Base-by-base conservation (phyloP, 306 rosid species). In the Boehmeria nivea region DNA sequence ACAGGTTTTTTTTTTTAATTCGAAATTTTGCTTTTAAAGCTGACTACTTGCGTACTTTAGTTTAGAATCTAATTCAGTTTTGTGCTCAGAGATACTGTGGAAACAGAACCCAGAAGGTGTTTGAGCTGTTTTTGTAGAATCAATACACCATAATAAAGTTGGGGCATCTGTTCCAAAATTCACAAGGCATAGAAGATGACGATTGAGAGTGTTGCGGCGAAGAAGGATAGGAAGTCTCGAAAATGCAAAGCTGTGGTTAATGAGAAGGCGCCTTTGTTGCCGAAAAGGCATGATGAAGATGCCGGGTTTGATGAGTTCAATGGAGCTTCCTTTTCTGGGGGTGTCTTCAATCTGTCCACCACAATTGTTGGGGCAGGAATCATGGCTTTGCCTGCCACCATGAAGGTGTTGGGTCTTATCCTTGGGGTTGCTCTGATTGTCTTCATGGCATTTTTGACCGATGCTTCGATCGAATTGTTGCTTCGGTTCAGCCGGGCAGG, bases 271-370 rank as follows among this genome's bases (percentile, higher is more conserved):
- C 88, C 96, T 18, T 68, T 88, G 83, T 54, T 88, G 44, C 86
- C 91, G 6, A 76, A 76, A 43, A 40, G 67, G 23, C 74, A 36
- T n/a, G 73, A 46, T n/a, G 63, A 16, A 17, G 77, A 59, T 53
- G 64, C 6, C 15, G 76, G 54, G 26, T 82, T 80, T 69, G 83
- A 74, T 48, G 96, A 82, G 49, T 80, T 85, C 52, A 74, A 82
- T 63, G 96, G 96, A 33, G 94, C 91, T 64, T 88, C 96, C 17
- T 88, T 85, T 68, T 63, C 86, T 28, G 94, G 96, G n/a, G 96
- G 84, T 16, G 94, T 85, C 31, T 82, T 88, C 64, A 88, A 88
- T 60, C 85, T 88, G 19, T 80, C 96, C 6, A 88, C 96, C 56
- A 82, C 96, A 43, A 68, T 82, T 51, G 80, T 88, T 59, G 96